Evolutionary conservation across 192 early-diverging fungal genomes (phyloP).

Genomic region (Borealophlyctis nickersoniae): DNA sequence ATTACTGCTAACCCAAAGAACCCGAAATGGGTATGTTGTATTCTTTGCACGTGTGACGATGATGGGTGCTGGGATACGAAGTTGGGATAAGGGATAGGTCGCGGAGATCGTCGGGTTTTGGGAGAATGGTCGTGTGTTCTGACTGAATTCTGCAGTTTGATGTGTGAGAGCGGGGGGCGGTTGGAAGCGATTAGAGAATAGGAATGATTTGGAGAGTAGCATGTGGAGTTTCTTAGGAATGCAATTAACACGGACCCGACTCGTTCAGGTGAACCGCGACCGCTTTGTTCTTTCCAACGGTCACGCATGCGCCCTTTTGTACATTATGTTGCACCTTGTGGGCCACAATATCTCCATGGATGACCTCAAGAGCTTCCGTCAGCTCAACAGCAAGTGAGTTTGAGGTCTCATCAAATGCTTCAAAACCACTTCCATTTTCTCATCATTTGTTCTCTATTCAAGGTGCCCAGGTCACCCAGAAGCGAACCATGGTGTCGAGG

Average conservation of each 20-base stretch:
- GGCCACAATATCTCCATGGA: slow-evolving; percentile 86
- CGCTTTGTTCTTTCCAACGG: slow-evolving; percentile 98
- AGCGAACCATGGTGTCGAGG: slow-evolving; percentile 70
- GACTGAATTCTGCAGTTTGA: too few species aligned
- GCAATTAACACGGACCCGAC: too few species aligned
- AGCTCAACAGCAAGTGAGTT: slow-evolving; percentile 73
- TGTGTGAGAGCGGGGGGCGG: too few species aligned
- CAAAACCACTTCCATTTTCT: background rate
- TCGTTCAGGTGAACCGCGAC: slow-evolving; percentile 76
- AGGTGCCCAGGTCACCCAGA: slow-evolving; percentile 98
- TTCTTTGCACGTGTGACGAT: too few species aligned
- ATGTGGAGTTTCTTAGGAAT: too few species aligned
- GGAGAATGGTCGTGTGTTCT: too few species aligned
- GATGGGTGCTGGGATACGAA: too few species aligned
- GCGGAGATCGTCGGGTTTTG: too few species aligned
- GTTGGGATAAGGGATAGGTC: too few species aligned
- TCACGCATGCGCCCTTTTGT: slow-evolving; percentile 90
- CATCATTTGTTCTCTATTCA: slow-evolving; percentile 8
- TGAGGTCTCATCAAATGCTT: slow-evolving; percentile 22
- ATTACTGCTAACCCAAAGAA: slow-evolving; percentile 83
- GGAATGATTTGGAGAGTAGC: too few species aligned
- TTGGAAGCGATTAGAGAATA: too few species aligned
- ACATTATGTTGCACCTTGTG: slow-evolving; percentile 81
- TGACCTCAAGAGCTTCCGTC: slow-evolving; percentile 89
- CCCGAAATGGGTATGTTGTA: slow-evolving; percentile 83